A percentile compares a stretch with the other conserved stretches of the same genome.
Evolutionary conservation across 1,139 yeast genomes (phyloP).

Genomic region (Geotrichum australiense): DNA sequence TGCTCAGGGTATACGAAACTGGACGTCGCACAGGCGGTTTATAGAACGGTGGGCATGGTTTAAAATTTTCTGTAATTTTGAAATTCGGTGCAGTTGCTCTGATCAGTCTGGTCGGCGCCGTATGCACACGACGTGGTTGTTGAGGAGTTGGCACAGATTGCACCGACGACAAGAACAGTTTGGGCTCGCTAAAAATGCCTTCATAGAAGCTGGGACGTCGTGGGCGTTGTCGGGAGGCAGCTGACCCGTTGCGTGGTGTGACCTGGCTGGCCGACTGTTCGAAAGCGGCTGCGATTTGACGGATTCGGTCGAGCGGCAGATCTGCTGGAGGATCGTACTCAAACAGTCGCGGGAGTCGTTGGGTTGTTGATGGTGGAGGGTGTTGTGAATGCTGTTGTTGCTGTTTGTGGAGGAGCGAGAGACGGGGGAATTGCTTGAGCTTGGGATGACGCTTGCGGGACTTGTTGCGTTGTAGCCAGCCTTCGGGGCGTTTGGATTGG

Average conservation of each 20-base stretch:
- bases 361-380: slow-evolving; percentile 5
- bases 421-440: background rate
- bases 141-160: slow-evolving; percentile 12
- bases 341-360: slow-evolving; percentile 8
- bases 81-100: background rate
- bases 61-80: background rate
- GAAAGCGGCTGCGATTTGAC: background rate
- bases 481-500: background rate
- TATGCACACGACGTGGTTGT: slow-evolving; percentile 13
- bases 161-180: slow-evolving; percentile 3
- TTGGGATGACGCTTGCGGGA: background rate
- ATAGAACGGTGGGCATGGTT: background rate
- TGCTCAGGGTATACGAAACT: background rate
- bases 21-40: background rate
- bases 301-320: background rate
- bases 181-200: slow-evolving; percentile 13
- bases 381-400: slow-evolving; percentile 1
- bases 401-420: background rate
- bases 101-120: slow-evolving; percentile 6
- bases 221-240: background rate
- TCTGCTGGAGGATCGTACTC: slow-evolving; percentile 13
- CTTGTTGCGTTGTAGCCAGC: background rate
- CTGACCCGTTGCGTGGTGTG: background rate
- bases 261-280: background rate
- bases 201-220: slow-evolving; percentile 9